A percentile compares a stretch with the other conserved stretches of the same genome.
Evolutionary conservation across 805 yeast genomes (phyloP).

Genomic region (Candida coleopterorum): DNA sequence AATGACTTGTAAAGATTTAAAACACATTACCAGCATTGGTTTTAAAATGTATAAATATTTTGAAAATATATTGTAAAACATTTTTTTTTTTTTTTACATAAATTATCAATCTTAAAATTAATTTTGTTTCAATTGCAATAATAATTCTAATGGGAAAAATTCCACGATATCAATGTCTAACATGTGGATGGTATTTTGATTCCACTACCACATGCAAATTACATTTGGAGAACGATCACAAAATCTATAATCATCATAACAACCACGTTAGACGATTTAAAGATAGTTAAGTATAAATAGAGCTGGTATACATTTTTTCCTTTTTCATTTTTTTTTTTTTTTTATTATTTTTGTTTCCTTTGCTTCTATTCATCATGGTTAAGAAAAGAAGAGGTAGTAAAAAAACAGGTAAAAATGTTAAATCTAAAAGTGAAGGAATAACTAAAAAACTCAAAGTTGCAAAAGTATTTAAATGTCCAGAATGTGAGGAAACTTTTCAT

Average conservation of each 20-base stretch:
- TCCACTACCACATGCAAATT: slow-evolving; percentile 4
- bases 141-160: not conserved
- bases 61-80: too few relatives aligned
- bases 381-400: not conserved
- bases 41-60: too few relatives aligned
- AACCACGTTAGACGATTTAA: not conserved
- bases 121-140: not conserved
- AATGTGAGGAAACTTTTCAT: not conserved
- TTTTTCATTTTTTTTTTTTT: not conserved
- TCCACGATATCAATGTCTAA: slow-evolving; percentile 4
- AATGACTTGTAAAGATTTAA: too few relatives aligned
- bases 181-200: slow-evolving; percentile 5
- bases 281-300: not conserved
- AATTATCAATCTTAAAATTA: too few relatives aligned
- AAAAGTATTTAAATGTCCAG: not conserved
- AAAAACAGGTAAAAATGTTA: not conserved
- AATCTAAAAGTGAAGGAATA: not conserved
- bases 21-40: too few relatives aligned
- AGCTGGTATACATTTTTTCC: too few relatives aligned
- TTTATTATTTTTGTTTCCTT: not conserved
- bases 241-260: not conserved
- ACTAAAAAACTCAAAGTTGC: not conserved
- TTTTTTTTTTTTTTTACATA: too few relatives aligned
- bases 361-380: not conserved
- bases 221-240: slow-evolving; percentile 3